A percentile compares a stretch with the other conserved stretches of the same genome.
Evolutionary conservation across 2,329 filamentous ascomycete genomes (phyloP).

Genomic region (Botrytis galanthina): DNA sequence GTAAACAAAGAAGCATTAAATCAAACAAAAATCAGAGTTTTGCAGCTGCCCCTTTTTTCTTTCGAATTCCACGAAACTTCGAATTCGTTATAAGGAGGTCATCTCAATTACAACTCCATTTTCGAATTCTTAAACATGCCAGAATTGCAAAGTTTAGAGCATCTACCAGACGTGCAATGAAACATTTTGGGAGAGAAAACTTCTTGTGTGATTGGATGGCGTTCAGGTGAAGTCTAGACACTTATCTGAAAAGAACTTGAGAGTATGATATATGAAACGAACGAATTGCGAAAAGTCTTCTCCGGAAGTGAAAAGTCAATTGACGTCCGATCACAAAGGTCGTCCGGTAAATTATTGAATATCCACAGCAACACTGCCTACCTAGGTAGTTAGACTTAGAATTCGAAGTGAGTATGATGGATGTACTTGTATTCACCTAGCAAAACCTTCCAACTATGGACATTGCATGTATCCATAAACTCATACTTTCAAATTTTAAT

Average conservation of each 20-base stretch:
- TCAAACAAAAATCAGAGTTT: not conserved
- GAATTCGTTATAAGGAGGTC: not conserved
- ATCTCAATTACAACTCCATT: not conserved
- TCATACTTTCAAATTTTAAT: not conserved
- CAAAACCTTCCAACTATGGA: not conserved
- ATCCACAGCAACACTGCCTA: not conserved
- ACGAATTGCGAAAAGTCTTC: too few relatives aligned
- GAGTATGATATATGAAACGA: not conserved
- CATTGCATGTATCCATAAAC: not conserved
- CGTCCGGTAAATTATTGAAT: not conserved
- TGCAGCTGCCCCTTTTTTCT: not conserved
- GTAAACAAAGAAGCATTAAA: not conserved
- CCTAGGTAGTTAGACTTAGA: not conserved
- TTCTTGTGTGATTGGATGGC: too few relatives aligned
- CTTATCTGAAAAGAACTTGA: not conserved
- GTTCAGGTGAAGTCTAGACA: not conserved
- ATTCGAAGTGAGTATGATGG: not conserved
- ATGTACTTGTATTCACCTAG: not conserved
- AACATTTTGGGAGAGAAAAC: not conserved
- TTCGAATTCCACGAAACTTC: not conserved
- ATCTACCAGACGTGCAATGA: not conserved
- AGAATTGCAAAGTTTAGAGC: not conserved
- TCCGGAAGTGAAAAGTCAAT: not conserved
- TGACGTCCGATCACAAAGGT: not conserved
- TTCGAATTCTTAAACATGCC: not conserved